Conservation (phyloP, 371 early-diverging fungal genomes). For the Mucor circinelloides region DNA sequence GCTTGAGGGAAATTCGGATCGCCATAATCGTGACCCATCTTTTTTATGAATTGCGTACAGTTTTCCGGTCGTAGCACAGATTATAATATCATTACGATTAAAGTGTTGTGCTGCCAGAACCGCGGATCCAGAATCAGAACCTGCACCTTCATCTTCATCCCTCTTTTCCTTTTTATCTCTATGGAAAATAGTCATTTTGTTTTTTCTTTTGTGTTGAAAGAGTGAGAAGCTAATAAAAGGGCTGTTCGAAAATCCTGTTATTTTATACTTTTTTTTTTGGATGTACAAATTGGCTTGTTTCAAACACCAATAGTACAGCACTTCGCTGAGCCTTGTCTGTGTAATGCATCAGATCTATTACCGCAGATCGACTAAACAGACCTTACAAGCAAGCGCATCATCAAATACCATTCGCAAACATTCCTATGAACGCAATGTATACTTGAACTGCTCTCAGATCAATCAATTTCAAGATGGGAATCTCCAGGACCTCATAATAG, state of each 20-base stretch:
- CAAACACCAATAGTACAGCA: no score
- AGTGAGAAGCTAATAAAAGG: not conserved
- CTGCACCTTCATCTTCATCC: not conserved
- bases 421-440: no score
- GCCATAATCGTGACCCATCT: slow-evolving; percentile 5
- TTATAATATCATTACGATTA: slow-evolving; percentile 4
- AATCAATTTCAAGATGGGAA: no score
- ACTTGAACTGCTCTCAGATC: no score
- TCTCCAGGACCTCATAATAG: no score
- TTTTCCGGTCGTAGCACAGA: slow-evolving; percentile 11
- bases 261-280: not conserved
- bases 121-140: not conserved
- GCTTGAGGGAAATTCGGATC: slow-evolving; percentile 11
- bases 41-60: slow-evolving; percentile 11
- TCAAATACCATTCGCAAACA: no score
- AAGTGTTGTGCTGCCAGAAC: not conserved
- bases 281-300: not conserved
- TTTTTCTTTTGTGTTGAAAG: no score
- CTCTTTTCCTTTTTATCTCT: not conserved
- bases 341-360: not conserved
- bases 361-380: no score
- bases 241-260: not conserved
- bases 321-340: not conserved
- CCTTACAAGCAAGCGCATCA: no score
- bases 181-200: not conserved